A percentile compares a stretch with the other conserved stretches of the same genome.
Evolutionary conservation across 164 flowering plant species (phyloP).

Genomic region (Kalanchoe fedtschenkoi): DNA sequence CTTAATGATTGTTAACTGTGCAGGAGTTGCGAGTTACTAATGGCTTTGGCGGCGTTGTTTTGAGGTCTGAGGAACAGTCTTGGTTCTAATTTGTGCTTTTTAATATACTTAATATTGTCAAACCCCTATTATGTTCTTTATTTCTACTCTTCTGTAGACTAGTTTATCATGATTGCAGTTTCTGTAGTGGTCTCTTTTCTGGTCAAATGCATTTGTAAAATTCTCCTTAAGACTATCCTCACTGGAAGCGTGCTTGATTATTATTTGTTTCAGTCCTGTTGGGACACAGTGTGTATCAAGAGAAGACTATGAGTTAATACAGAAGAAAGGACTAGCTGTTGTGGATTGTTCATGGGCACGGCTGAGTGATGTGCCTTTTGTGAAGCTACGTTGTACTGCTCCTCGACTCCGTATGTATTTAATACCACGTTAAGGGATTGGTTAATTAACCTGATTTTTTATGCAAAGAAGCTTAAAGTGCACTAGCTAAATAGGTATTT

Average conservation of each 20-base stretch:
- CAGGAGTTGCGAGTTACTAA: conserved; percentile 85
- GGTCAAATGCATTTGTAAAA: neutral
- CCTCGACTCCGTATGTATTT: conserved; percentile 79
- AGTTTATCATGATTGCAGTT: neutral
- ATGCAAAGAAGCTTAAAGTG: neutral
- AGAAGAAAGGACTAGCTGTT: conserved; percentile 83
- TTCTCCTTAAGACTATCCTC: neutral
- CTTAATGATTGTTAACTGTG: conserved; percentile 9
- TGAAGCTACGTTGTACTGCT: conserved; percentile 79
- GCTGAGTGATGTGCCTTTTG: conserved; percentile 85
- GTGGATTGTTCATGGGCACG: conserved; percentile 99
- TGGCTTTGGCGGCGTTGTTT: conserved; percentile 85
- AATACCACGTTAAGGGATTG: neutral
- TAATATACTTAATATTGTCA: neutral
- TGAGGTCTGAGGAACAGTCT: conserved; percentile 42
- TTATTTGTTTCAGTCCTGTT: conserved; percentile 52
- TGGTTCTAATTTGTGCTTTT: neutral
- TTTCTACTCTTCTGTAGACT: neutral
- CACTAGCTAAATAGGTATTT: neutral
- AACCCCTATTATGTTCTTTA: neutral
- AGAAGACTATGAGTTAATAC: conserved; percentile 61
- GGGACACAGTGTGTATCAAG: conserved; percentile 83
- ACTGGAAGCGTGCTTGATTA: neutral
- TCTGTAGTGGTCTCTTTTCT: neutral
- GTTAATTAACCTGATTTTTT: neutral